Evolutionary conservation across 345 rosid species (phyloP).

Genomic region (Litchi chinensis): DNA sequence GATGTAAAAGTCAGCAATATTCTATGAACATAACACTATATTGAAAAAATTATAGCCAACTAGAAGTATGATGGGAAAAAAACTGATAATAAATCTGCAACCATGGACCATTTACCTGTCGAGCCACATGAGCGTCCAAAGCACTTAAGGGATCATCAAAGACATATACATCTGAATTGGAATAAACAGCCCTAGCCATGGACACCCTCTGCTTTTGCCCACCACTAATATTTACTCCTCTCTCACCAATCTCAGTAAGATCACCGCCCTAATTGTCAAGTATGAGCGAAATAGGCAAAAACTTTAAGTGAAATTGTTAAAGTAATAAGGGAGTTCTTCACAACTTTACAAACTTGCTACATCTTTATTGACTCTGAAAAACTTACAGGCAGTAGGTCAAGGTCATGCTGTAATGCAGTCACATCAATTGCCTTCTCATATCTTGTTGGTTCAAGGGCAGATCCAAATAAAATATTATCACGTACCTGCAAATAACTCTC

Average conservation of each 20-base stretch:
- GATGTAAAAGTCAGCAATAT: not conserved
- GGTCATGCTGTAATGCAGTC: constrained; percentile 91
- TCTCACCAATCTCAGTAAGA: constrained; percentile 99
- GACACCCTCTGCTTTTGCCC: constrained; percentile 99
- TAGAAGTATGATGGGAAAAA: not conserved
- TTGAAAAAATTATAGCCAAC: constrained; percentile 7
- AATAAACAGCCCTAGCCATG: constrained; percentile 95
- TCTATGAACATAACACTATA: not conserved
- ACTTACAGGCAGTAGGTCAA: constrained; percentile 88
- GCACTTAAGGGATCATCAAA: constrained; percentile 99
- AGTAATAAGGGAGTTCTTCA: constrained; percentile 1
- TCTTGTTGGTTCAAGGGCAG: constrained; percentile 73
- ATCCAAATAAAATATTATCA: constrained; percentile 89
- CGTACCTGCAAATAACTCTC: constrained; percentile 61
- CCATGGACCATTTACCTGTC: constrained; percentile 61
- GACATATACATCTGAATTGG: constrained; percentile 87
- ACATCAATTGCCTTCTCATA: constrained; percentile 87
- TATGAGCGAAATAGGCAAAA: constrained; percentile 23
- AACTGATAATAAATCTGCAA: constrained; percentile 1
- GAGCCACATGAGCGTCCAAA: constrained; percentile 96
- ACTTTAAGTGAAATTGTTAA: constrained; percentile 21
- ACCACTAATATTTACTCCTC: constrained; percentile 99
- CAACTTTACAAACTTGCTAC: constrained; percentile 20
- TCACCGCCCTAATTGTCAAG: constrained; percentile 83
- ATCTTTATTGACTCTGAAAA: constrained; percentile 5